Evolutionary conservation across 1,284 basidiomycete genomes (phyloP), one percentile per base, ranked within the genome.

Genomic region (Peniophora sp.): DNA sequence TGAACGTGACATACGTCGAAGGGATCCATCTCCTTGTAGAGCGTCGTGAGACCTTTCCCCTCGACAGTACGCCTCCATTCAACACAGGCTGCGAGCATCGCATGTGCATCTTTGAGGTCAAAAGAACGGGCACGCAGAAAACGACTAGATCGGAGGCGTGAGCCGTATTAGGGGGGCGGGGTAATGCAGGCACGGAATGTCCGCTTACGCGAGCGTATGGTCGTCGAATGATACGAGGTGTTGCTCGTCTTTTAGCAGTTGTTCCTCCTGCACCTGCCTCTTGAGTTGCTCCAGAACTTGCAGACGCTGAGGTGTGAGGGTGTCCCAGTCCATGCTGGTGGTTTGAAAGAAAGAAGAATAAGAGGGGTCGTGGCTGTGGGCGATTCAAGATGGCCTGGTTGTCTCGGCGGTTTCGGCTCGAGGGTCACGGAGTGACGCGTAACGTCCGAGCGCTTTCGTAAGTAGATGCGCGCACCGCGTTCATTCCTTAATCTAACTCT

Each of bases 221-320:
- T 86, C 81, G 58, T 85, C 80, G 2, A 80, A 79, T 5, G 81
- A 82, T 39, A 86, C 74, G n/a, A 73, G 73, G 58, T 85, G 80
- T 0, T 76, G 80, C 14, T n/a, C 20, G 20, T 32, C 27, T 32
- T 45, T 16, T 9, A 45, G 22, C n/a, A 45, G 22, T 9, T 45
- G 17, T 6, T 24, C 17, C 10, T 41, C 38, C 19, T 41, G 20
- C n/a, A 45, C 20, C 44, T 45, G 23, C 24, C 24, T 45, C 20
- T 22, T 20, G 44, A 45, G 20, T 20, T 45, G 20, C 14, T 45
- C 44, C 9, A 45, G 44, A 16, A 22, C 44, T 16, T 45, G 44
- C 3, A 23, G 14, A 16, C 22, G 44, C 14, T 24, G 44, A 3
- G 44, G 23, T n/a, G 17, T 23, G 44, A 45, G 44, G 17, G 16